phyloP scores from a whole-genome alignment of 1,284 basidiomycete species.

The Coniophora puteana region DNA sequence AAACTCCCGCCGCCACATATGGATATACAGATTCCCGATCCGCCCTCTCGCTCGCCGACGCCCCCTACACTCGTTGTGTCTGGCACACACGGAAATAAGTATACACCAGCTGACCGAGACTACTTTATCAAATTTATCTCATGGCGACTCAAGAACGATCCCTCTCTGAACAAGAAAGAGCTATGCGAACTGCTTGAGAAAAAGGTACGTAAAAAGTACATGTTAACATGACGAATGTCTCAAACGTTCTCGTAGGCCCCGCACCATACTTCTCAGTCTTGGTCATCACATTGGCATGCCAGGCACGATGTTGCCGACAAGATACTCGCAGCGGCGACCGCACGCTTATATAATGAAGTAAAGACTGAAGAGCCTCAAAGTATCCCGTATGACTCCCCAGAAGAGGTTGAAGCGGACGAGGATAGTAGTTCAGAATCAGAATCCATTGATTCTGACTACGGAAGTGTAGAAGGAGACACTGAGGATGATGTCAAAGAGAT shows the following conservation, averaged over 20 bases:
- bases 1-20: constrained; percentile 52
- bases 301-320: constrained; percentile 62
- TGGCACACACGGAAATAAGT: constrained; percentile 46
- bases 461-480: constrained; percentile 18
- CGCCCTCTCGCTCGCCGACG: constrained; percentile 62
- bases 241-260: constrained; percentile 41
- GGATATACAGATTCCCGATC: constrained; percentile 51
- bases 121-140: constrained; percentile 62
- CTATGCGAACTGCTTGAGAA: constrained; percentile 51
- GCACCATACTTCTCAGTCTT: constrained; percentile 54
- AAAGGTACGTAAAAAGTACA: constrained; percentile 36
- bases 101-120: constrained; percentile 58
- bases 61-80: constrained; percentile 51
- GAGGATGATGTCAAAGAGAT: constrained; percentile 47
- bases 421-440: constrained; percentile 19
- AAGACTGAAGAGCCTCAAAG: constrained; percentile 24
- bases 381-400: not conserved
- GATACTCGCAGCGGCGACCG: constrained; percentile 53
- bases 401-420: constrained; percentile 11
- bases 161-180: constrained; percentile 45
- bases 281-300: constrained; percentile 58
- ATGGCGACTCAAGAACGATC: constrained; percentile 53
- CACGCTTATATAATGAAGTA: constrained; percentile 26
- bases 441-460: constrained; percentile 9
- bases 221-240: not conserved